Evolutionary conservation across 371 early-diverging fungal genomes (phyloP).

Genomic region (Saksenaea oblongispora): DNA sequence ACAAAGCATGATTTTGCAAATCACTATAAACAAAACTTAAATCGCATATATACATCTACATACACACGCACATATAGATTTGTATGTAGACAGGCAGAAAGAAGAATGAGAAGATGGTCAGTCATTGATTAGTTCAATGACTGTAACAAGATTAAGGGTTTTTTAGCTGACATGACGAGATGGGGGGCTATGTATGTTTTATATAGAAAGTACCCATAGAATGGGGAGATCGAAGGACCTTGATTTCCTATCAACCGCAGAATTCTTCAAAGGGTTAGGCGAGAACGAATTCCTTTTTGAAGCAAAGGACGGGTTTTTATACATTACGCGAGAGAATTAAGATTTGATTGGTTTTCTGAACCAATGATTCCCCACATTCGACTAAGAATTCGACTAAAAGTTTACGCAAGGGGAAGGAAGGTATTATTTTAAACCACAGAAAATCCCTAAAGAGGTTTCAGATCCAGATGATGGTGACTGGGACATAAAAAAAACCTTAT

Average conservation of each 20-base stretch:
- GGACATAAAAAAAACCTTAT: background rate
- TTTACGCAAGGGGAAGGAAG: background rate
- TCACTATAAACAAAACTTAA: no score
- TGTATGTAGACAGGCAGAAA: background rate
- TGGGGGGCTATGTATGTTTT: background rate
- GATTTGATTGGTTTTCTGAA: background rate
- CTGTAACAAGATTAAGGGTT: background rate
- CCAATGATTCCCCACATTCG: slow-evolving; percentile 2
- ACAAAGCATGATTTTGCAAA: no score
- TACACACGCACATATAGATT: background rate
- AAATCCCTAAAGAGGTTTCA: background rate
- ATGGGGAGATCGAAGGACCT: no score
- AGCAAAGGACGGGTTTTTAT: background rate
- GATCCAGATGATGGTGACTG: slow-evolving; percentile 4
- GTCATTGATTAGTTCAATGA: background rate
- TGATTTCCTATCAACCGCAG: background rate
- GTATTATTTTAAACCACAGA: background rate
- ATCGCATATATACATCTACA: no score
- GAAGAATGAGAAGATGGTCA: background rate
- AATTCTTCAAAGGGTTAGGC: slow-evolving; percentile 1
- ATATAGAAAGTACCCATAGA: background rate
- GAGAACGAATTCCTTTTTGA: background rate
- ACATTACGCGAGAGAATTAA: background rate
- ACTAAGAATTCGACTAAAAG: background rate
- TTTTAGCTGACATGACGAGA: no score